Base-by-base conservation (phyloP, 2,329 filamentous ascomycete genomes). In the Chaetomiaceae sp. region DNA sequence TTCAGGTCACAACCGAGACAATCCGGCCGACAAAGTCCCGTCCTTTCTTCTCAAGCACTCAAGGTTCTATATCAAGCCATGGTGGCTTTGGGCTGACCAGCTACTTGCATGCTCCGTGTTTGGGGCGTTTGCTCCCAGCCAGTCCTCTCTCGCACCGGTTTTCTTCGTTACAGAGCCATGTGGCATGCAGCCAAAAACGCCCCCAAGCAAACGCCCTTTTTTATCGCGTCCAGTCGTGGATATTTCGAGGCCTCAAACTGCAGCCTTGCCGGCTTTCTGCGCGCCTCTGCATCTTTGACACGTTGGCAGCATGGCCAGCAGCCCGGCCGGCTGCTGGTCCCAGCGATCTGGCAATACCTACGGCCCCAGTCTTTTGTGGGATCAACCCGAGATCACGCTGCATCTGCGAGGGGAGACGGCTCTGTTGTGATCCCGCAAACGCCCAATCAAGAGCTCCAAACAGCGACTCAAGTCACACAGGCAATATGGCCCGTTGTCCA, bases 371-470 rank as follows among this genome's bases (percentile, higher is more conserved):
- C 40, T 44, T 39, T 51, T 44, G 36, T 20, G 53, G 43, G 50
- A 43, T 38, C 53, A 56, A 9, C 19, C 51, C 55, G 20, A 49
- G 47, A 31, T 38, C 51, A 55, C 55, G 56, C 45, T 57, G 42
- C 57, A 59, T 51, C 51, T 48, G 49, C 55, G 51, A 56, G 54
- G 57, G 55, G 25, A 46, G 52, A 54, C 53, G 22, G 20, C 51
- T 49, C 54, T 62, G 58, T 36, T 44, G 60, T 64, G 61, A 55
- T 55, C 54, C 56, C 56, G 45, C 56, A 22, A 49, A 33, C 43
- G 38, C 50, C 59, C 60, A 61, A 63, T 63, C 56, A 61, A 45
- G 15, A 23, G 34, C 17, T 23, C 36, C 34, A 38, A 40, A 42
- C 43, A 33, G 37, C 11, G 34, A 15, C 42, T 53, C 36, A 37